phyloP scores from a whole-genome alignment of 225 moss, liverwort and hornwort species.

The Sphagnum contortum region DNA sequence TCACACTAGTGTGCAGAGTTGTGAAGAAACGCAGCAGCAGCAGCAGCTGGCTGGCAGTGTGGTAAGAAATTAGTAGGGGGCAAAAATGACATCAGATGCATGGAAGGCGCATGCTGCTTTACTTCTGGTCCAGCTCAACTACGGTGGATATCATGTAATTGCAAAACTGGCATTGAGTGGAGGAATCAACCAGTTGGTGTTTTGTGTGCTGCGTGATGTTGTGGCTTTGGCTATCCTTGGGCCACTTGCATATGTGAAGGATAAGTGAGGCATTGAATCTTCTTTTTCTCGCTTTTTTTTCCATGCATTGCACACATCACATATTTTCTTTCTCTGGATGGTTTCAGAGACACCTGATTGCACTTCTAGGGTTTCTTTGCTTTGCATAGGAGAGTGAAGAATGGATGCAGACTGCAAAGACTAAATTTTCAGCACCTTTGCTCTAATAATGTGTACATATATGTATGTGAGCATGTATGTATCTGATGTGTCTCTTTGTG shows the following conservation, averaged over 20 bases:
- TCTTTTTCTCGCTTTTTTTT: conserved; percentile 10
- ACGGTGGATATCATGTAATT: conserved; percentile 87
- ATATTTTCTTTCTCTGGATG: neutral
- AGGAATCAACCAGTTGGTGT: conserved; percentile 72
- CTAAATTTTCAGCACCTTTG: too few relatives aligned
- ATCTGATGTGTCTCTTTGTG: too few relatives aligned
- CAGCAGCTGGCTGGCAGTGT: too few relatives aligned
- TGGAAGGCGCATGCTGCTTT: conserved; percentile 82
- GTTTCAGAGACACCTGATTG: neutral
- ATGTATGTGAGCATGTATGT: too few relatives aligned
- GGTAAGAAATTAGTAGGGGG: too few relatives aligned
- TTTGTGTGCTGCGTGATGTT: conserved; percentile 80
- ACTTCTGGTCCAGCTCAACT: conserved; percentile 58
- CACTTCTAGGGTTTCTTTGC: neutral
- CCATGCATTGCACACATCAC: conserved; percentile 1
- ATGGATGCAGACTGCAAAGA: too few relatives aligned
- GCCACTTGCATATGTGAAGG: conserved; percentile 65
- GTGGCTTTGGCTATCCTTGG: conserved; percentile 60
- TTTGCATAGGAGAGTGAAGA: neutral
- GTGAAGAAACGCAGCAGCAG: too few relatives aligned
- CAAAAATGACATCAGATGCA: conserved; percentile 39
- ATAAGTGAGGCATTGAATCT: conserved; percentile 45
- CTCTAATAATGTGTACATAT: too few relatives aligned
- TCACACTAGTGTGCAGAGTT: too few relatives aligned
- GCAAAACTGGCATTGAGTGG: conserved; percentile 70